phyloP scores from a whole-genome alignment of 2,329 filamentous ascomycete species.

The Sporothrix brunneoviolacea region DNA sequence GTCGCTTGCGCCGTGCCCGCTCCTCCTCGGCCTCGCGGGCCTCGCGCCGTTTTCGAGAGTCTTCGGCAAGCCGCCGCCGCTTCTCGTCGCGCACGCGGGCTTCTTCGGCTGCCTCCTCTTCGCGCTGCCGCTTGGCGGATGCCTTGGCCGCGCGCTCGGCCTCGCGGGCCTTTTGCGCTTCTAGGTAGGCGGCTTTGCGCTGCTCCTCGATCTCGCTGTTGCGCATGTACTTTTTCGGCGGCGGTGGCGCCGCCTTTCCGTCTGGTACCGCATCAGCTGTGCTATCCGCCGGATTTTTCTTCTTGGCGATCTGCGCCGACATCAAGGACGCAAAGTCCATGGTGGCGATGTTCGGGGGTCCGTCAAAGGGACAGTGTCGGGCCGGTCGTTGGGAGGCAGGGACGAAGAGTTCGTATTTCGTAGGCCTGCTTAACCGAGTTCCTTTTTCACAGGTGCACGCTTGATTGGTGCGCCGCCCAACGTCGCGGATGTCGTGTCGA shows the following conservation, averaged over 20 bases:
- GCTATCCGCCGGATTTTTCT: conserved; percentile 31
- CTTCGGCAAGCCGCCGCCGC: conserved; percentile 70
- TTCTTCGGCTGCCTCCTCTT: conserved; percentile 74
- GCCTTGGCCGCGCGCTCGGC: conserved; percentile 62
- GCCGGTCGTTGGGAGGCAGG: too few species aligned
- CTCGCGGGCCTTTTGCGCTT: conserved; percentile 71
- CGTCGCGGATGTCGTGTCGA: too few species aligned
- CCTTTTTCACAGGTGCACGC: too few species aligned
- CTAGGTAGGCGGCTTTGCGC: conserved; percentile 70
- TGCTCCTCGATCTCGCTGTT: conserved; percentile 81
- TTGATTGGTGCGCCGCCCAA: too few species aligned
- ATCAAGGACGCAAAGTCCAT: conserved; percentile 98
- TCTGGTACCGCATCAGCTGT: neutral
- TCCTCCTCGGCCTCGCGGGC: conserved; percentile 71
- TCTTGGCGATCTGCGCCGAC: conserved; percentile 84
- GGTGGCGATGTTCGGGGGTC: neutral
- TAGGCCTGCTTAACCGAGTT: too few species aligned
- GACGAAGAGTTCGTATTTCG: too few species aligned
- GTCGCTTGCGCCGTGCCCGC: conserved; percentile 60
- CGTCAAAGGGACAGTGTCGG: neutral
- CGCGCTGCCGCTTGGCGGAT: conserved; percentile 76
- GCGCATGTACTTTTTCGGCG: conserved; percentile 69
- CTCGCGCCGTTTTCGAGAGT: conserved; percentile 62
- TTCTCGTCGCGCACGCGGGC: conserved; percentile 72
- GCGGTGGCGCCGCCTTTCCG: conserved; percentile 22